Base-by-base conservation (phyloP, 2,329 filamentous ascomycete species). In the Tolypocladium amazonense region DNA sequence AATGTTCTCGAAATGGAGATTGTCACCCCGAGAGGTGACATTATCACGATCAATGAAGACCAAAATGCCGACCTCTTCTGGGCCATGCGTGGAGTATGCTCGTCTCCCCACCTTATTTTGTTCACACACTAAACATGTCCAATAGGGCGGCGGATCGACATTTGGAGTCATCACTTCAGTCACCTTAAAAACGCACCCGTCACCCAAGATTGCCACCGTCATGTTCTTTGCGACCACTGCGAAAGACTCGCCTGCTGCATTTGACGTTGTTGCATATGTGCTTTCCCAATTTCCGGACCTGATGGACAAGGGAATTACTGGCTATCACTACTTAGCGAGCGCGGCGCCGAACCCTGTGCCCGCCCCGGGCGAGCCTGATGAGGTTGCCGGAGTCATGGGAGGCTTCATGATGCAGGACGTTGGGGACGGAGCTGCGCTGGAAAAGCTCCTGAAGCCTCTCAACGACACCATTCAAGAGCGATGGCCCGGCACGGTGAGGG, bases 61-160 rank as follows among this genome's bases (percentile, higher is more conserved):
- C 73, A 80, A 45, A 76, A 87, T 59, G 60, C 71, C 0, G 84
- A 88, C 58, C 70, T 88, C 0, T 88, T 86, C 68, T 88, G 85
- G 85, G 85, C 85, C 0, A 74, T 87, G 62, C 72, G 81, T 60
- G 84, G 84, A 11, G 78, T 83, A 70, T 70, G 77, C 73, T 33
- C 27, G 1, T 5, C 47, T 9, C 4, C 1, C 3, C 1, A 11
- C 3, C 27, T 4, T 23, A 20, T 1, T 15, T 12, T n/a, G 27
- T n/a, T 6, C 9, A 4, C 18, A n/a, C 27, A 33, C 4, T 38
- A 43, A 33, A 52, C 38, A 43, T 15, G n/a, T 3, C 2, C 11
- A 9, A 15, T 45, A 81, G 79, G 82, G 82, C 7, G 83, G 83
- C 3, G 83, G 81, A 2, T 81, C 79, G 25, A 87, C 82, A 0